phyloP scores from a whole-genome alignment of 257 asterid genomes.

The Solanum bulbocastanum region DNA sequence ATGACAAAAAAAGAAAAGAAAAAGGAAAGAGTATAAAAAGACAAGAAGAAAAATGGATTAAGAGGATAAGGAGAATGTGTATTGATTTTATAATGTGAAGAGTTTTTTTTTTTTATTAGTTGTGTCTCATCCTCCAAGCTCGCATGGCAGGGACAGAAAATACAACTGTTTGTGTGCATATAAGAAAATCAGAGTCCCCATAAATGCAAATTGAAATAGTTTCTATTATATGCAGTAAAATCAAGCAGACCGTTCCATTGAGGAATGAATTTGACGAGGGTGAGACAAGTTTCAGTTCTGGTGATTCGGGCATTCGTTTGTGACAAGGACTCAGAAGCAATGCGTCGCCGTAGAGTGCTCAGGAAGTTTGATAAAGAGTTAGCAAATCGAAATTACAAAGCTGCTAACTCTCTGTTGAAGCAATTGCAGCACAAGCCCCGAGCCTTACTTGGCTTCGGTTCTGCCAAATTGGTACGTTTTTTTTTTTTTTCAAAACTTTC shows the following conservation, averaged over 20 bases:
- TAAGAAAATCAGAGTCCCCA: background rate
- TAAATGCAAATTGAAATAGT: background rate
- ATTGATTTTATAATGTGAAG: too few relatives aligned
- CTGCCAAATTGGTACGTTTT: conserved; percentile 30
- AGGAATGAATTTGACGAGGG: conserved; percentile 3
- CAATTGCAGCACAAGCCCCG: conserved; percentile 47
- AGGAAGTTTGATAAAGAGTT: conserved; percentile 48
- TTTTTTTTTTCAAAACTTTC: background rate
- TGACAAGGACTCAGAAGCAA: background rate
- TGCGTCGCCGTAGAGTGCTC: conserved; percentile 41
- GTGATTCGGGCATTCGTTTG: background rate
- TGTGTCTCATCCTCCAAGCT: background rate
- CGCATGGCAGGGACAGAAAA: background rate
- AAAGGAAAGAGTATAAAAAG: too few relatives aligned
- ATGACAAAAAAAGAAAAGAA: too few relatives aligned
- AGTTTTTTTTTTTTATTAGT: too few relatives aligned
- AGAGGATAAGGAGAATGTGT: too few relatives aligned
- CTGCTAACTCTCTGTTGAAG: conserved; percentile 47
- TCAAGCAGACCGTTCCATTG: background rate
- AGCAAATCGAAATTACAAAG: conserved; percentile 47
- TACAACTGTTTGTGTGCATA: background rate
- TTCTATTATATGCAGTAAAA: background rate
- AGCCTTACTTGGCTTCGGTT: conserved; percentile 56
- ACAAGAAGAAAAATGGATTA: too few relatives aligned
- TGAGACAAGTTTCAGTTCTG: background rate